phyloP scores from a whole-genome alignment of 768 basidiomycete species.

The Leucosporidium creatinivorum region DNA sequence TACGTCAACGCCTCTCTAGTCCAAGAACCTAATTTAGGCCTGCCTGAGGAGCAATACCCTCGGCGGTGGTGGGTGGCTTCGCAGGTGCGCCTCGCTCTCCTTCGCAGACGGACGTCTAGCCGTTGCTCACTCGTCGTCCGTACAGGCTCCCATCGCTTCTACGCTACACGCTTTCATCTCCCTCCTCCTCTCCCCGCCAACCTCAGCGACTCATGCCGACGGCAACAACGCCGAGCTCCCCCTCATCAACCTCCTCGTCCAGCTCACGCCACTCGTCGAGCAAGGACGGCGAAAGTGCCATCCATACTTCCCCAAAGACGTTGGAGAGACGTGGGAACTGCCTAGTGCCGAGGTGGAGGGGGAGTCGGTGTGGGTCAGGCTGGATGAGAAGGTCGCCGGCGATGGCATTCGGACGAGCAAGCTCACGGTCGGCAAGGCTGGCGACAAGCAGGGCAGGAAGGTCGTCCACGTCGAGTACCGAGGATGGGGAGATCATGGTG shows the following conservation, averaged over 20 bases:
- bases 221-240: conserved; percentile 32
- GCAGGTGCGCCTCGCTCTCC: conserved; percentile 44
- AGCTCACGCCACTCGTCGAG: conserved; percentile 70
- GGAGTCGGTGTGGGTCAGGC: conserved; percentile 12
- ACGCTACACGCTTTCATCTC: conserved; percentile 73
- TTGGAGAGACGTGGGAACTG: conserved; percentile 49
- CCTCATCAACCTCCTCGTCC: conserved; percentile 56
- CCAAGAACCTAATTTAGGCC: conserved; percentile 56
- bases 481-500: conserved; percentile 47
- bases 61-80: conserved; percentile 77
- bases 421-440: conserved; percentile 7
- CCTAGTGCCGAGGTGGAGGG: conserved; percentile 43
- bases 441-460: background rate
- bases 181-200: conserved; percentile 47
- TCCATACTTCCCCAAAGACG: conserved; percentile 60
- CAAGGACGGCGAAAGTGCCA: conserved; percentile 64
- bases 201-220: conserved; percentile 33
- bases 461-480: conserved; percentile 33
- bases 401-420: conserved; percentile 22
- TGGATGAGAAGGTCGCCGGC: conserved; percentile 12
- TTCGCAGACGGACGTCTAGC: background rate
- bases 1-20: conserved; percentile 86
- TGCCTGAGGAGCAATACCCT: background rate
- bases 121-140: too few species aligned
- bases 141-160: conserved; percentile 56